A percentile compares a stretch with the other conserved stretches of the same genome.
Conservation (phyloP, 805 yeast species). For the Candida awuae region DNA sequence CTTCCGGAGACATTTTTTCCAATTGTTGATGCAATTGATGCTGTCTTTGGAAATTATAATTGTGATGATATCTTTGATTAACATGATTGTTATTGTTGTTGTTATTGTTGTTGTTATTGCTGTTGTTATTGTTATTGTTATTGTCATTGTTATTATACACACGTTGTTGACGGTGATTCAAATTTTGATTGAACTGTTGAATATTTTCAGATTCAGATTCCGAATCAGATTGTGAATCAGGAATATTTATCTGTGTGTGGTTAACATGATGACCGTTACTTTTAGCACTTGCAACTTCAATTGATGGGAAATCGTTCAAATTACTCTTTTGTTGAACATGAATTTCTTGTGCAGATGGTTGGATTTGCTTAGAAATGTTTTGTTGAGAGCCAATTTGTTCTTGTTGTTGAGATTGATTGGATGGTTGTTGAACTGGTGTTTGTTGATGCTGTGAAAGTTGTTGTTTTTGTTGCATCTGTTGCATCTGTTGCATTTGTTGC, state of each 20-base stretch:
- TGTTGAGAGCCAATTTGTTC: background rate
- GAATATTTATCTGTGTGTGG: background rate
- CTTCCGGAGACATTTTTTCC: constrained; percentile 56
- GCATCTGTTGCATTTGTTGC: constrained; percentile 3
- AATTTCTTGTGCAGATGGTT: constrained; percentile 6
- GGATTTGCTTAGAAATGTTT: background rate
- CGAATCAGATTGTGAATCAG: background rate
- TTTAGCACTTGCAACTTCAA: constrained; percentile 12
- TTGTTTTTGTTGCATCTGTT: constrained; percentile 15
- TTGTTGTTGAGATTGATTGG: constrained; percentile 5
- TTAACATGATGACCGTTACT: constrained; percentile 7
- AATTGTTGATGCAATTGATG: constrained; percentile 26
- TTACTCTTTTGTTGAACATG: constrained; percentile 6
- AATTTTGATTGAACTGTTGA: no score
- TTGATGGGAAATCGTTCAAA: constrained; percentile 22
- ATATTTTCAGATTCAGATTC: background rate
- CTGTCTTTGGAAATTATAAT: constrained; percentile 21
- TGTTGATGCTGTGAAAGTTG: constrained; percentile 16
- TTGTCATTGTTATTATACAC: constrained; percentile 1
- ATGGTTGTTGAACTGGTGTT: constrained; percentile 12
- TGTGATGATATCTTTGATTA: constrained; percentile 10
- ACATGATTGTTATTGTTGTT: constrained; percentile 6
- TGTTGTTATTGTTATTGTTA: constrained; percentile 8
- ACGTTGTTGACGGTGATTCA: no score
- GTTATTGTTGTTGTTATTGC: constrained; percentile 10